Evolutionary conservation across 805 yeast genomes (phyloP), one percentile per base, ranked within the genome.

Genomic region (Scheffersomyces amazonensis): DNA sequence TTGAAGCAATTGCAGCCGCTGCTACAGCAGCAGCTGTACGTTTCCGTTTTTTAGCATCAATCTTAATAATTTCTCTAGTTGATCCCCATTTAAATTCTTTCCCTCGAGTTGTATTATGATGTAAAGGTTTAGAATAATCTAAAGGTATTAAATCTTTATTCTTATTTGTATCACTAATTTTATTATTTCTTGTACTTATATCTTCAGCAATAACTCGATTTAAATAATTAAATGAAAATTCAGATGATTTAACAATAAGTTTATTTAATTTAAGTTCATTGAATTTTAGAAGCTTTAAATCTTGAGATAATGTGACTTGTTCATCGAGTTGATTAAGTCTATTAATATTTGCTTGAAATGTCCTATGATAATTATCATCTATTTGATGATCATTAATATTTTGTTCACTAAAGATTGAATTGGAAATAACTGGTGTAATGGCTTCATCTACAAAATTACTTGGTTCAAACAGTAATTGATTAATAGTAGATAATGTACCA

Each of bases 201-300:
- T 60, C 66, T 40, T 65, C 70, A 16, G 66, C 55, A 12, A 65
- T 58, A 16, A 61, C 60, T 13, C 70, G 50, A 23, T 64, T 69
- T 20, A 65, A 49, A 43, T 58, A 64, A 43, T 60, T 63, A 33
- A 55, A 39, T 10, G 66, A 50, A 16, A 60, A 34, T 16, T 53
- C 50, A 34, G 53, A 48, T 16, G 63, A 48, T 24, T 49, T 46
- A 5, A 41, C 18, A 19, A 51, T 44, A 17, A 42, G 21, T 31
- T 40, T 40, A 38, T 52, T 39, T 34, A 48, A 38, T 31, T 46
- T 45, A 2, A 40, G 24, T 39, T 50, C 48, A 30, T 50, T 51
- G 20, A 44, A 46, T 32, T 52, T 46, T 24, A 58, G 38, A 15
- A 53, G 45, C 34, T 43, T 37, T 31, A 51, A 37, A 37, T 48